phyloP scores from a whole-genome alignment of 2,329 filamentous ascomycete species.

The Tolypocladium inflatum region DNA sequence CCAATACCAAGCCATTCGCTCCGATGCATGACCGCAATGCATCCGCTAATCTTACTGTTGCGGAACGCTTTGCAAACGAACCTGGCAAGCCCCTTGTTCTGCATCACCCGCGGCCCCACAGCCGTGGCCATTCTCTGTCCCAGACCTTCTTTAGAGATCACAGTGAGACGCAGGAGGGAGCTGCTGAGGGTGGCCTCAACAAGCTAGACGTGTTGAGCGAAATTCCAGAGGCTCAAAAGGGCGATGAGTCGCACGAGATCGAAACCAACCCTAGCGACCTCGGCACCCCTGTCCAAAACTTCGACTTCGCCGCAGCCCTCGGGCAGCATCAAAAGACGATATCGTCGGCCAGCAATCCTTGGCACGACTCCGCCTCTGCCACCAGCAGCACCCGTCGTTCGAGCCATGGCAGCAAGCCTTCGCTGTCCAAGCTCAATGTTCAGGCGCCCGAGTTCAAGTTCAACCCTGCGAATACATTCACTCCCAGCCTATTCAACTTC shows the following conservation, averaged over 20 bases:
- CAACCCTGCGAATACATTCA: constrained; percentile 44
- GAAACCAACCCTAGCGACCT: constrained; percentile 67
- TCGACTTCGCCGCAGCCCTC: constrained; percentile 35
- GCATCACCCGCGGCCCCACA: constrained; percentile 67
- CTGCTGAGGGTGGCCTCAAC: constrained; percentile 26
- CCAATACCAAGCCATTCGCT: constrained; percentile 13
- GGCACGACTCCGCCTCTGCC: constrained; percentile 42
- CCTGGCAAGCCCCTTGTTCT: constrained; percentile 46
- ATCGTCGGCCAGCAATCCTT: constrained; percentile 53
- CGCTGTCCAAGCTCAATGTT: constrained; percentile 75
- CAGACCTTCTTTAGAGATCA: constrained; percentile 55
- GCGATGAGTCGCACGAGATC: constrained; percentile 53
- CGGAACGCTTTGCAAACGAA: constrained; percentile 43
- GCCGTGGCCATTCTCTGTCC: constrained; percentile 60
- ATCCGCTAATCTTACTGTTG: constrained; percentile 38
- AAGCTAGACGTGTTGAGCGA: constrained; percentile 31
- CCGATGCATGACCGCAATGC: constrained; percentile 30
- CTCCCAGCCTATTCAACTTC: constrained; percentile 42
- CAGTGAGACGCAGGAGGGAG: constrained; percentile 32
- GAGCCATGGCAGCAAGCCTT: constrained; percentile 58
- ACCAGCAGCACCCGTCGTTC: constrained; percentile 28
- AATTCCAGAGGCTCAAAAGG: constrained; percentile 27
- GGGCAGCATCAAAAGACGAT: constrained; percentile 43
- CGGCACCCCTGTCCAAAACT: constrained; percentile 49
- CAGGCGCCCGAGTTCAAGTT: constrained; percentile 85